These are phyloP conservation scores for Aspergillus coremiiformis DNA, from an alignment of 495 filamentous ascomycete genomes.

Conservation along the genomic window DNA sequence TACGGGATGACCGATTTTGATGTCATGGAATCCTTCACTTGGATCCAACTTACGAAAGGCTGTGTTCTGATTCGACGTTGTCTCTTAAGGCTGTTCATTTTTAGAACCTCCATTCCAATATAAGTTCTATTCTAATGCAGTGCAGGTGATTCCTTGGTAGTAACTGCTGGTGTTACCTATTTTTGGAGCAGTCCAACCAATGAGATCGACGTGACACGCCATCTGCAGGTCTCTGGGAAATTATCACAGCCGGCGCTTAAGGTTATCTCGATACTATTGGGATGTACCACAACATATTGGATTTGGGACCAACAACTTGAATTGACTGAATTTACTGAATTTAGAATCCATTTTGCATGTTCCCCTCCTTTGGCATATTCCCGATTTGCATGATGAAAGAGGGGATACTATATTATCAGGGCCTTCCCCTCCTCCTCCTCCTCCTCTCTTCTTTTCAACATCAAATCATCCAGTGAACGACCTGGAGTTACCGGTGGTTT, in stretches of 20 bases:
- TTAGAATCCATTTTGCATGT: conserved; percentile 9
- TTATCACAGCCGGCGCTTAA: conserved; percentile 32
- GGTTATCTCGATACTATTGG: conserved; percentile 21
- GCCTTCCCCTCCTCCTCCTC: not conserved
- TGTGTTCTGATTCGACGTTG: not conserved
- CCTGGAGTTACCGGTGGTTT: not conserved
- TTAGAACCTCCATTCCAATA: not conserved
- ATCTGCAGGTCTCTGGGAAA: not conserved
- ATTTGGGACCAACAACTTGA: conserved; percentile 6
- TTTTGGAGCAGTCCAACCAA: conserved; percentile 6
- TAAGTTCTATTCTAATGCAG: too few relatives aligned
- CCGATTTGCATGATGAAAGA: not conserved
- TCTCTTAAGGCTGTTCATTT: not conserved
- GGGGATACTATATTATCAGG: not conserved
- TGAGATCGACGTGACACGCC: not conserved
- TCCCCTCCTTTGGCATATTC: conserved; percentile 13
- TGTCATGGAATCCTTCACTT: not conserved
- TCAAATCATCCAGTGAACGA: not conserved
- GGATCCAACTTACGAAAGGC: not conserved
- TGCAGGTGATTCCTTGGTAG: too few relatives aligned
- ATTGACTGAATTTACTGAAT: conserved; percentile 10
- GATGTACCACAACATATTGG: conserved; percentile 12
- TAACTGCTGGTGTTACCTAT: too few relatives aligned
- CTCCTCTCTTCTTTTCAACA: not conserved
- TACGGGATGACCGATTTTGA: not conserved